phyloP scores from a whole-genome alignment of 1,284 basidiomycete species.

The Malassezia brasiliensis region DNA sequence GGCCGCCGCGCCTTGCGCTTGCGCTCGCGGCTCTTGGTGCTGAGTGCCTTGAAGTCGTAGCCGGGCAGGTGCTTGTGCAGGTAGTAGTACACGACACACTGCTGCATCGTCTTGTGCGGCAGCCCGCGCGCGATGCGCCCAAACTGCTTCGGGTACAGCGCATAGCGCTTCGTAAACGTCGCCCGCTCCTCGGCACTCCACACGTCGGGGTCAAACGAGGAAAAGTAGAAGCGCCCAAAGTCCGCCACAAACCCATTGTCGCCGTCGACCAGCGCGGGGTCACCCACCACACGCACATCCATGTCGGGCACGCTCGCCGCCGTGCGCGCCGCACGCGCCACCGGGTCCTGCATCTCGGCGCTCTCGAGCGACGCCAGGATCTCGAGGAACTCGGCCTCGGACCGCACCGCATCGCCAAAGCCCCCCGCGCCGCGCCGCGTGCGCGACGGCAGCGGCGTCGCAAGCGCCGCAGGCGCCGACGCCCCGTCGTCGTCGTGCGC shows the following conservation, averaged over 20 bases:
- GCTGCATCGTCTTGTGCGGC: conserved; percentile 71
- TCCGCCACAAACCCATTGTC: conserved; percentile 71
- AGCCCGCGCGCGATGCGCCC: conserved; percentile 70
- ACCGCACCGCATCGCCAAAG: conserved; percentile 79
- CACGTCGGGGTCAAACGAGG: conserved; percentile 38
- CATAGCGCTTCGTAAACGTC: conserved; percentile 70
- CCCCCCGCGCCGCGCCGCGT: conserved; percentile 20
- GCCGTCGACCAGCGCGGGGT: conserved; percentile 66
- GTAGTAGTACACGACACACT: conserved; percentile 92
- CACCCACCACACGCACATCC: conserved; percentile 57
- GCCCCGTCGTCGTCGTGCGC: neutral
- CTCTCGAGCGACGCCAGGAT: conserved; percentile 85
- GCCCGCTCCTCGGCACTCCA: conserved; percentile 82
- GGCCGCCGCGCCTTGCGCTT: conserved; percentile 42
- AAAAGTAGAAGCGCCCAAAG: conserved; percentile 58
- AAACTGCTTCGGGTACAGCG: conserved; percentile 83
- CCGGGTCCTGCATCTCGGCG: conserved; percentile 83
- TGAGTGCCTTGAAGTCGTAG: conserved; percentile 43
- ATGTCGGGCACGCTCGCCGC: conserved; percentile 87
- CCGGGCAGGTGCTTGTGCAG: conserved; percentile 67
- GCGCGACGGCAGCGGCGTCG: conserved; percentile 9
- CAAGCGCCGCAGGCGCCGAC: neutral
- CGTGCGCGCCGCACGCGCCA: conserved; percentile 71
- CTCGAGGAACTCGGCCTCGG: conserved; percentile 93
- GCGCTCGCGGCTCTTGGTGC: conserved; percentile 39